Conservation (phyloP, 2,329 filamentous ascomycete species). For the Diaporthe ampelina region DNA sequence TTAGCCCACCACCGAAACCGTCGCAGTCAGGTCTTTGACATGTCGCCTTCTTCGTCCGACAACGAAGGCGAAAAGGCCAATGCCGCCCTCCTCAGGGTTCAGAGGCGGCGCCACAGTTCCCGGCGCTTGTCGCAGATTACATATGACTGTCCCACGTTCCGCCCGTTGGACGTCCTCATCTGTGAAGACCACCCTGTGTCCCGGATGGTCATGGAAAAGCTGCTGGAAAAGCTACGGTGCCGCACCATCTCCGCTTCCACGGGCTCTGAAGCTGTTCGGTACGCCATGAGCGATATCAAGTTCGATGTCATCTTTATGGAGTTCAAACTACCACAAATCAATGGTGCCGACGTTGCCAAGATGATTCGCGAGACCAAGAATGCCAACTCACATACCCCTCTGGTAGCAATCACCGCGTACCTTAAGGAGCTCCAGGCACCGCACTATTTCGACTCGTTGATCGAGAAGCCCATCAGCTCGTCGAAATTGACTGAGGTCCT, state of each 20-base stretch:
- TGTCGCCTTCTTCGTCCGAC: conserved; percentile 97
- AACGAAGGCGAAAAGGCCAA: conserved; percentile 96
- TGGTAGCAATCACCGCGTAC: conserved; percentile 97
- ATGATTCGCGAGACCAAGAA: conserved; percentile 99
- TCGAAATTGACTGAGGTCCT: conserved; percentile 92
- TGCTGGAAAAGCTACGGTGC: conserved; percentile 94
- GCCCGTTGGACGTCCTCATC: conserved; percentile 92
- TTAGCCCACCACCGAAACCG: conserved; percentile 86
- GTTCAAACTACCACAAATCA: conserved; percentile 94
- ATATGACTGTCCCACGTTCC: conserved; percentile 86
- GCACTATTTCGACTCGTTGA: conserved; percentile 94
- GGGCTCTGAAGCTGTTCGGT: conserved; percentile 91
- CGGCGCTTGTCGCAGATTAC: conserved; percentile 92
- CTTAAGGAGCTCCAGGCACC: conserved; percentile 96
- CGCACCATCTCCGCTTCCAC: conserved; percentile 93
- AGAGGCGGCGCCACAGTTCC: conserved; percentile 95
- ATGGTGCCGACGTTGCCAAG: conserved; percentile 92
- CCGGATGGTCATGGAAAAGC: conserved; percentile 97
- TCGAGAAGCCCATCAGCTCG: conserved; percentile 96
- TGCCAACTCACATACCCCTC: conserved; percentile 92
- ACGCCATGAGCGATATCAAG: conserved; percentile 96
- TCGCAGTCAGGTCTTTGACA: conserved; percentile 93
- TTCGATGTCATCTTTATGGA: conserved; percentile 99
- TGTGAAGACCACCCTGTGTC: conserved; percentile 99
- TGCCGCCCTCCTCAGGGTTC: conserved; percentile 85